Conservation (phyloP, 495 filamentous ascomycete genomes). For the Hyaloscypha hepaticicola region DNA sequence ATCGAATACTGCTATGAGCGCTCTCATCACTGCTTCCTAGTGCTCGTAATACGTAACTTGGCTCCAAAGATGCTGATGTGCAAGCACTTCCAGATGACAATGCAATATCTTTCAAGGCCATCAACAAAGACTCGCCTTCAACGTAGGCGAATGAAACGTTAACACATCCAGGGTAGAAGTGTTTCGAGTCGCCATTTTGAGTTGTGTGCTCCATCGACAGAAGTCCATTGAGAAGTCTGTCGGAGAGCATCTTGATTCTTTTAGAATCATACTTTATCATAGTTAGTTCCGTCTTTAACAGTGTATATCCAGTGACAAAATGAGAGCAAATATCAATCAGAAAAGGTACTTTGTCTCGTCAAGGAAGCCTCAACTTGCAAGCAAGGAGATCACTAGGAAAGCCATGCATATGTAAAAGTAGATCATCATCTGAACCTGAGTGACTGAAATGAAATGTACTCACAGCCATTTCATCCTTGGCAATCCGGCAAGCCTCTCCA, state of each 20-base stretch:
- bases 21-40: slow-evolving; percentile 95
- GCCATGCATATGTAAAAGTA: slow-evolving; percentile 69
- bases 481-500: slow-evolving; percentile 91
- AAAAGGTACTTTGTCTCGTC: slow-evolving; percentile 33
- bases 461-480: slow-evolving; percentile 85
- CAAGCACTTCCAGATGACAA: slow-evolving; percentile 96
- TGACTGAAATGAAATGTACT: slow-evolving; percentile 37
- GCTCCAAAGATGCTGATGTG: slow-evolving; percentile 94
- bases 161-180: slow-evolving; percentile 94
- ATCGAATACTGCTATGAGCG: slow-evolving; percentile 95
- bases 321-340: slow-evolving; percentile 23
- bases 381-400: slow-evolving; percentile 55
- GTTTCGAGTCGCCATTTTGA: slow-evolving; percentile 81
- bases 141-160: slow-evolving; percentile 98
- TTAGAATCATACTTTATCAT: slow-evolving; percentile 78
- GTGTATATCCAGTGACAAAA: slow-evolving; percentile 22
- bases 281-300: slow-evolving; percentile 34
- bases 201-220: slow-evolving; percentile 86
- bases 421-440: slow-evolving; percentile 53
- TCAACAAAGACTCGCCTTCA: slow-evolving; percentile 94
- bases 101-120: slow-evolving; percentile 98
- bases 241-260: slow-evolving; percentile 76
- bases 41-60: slow-evolving; percentile 91
- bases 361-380: slow-evolving; percentile 36
- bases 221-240: slow-evolving; percentile 77